A percentile compares a stretch with the other conserved stretches of the same genome.
phyloP scores from a whole-genome alignment of 192 early-diverging fungal genomes.

The Neocallimastix lanati region DNA sequence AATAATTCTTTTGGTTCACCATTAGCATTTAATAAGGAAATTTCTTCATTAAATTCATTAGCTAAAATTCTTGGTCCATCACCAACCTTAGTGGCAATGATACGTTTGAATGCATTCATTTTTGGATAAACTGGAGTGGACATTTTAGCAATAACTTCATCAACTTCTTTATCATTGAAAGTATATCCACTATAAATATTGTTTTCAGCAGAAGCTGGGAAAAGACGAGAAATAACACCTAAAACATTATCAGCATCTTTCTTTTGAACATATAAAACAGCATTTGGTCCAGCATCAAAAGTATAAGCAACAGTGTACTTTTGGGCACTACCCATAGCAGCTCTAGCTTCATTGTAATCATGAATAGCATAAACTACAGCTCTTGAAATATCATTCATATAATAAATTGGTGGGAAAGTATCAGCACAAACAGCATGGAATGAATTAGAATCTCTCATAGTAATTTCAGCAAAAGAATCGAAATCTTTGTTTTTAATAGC shows the following conservation, averaged over 20 bases:
- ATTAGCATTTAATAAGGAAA: slow-evolving; percentile 2
- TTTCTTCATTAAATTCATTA: not conserved
- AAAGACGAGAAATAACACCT: slow-evolving; percentile 69
- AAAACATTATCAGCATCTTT: slow-evolving; percentile 72
- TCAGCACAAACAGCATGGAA: slow-evolving; percentile 99
- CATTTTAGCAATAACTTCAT: slow-evolving; percentile 27
- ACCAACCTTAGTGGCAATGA: slow-evolving; percentile 78
- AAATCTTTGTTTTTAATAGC: slow-evolving; percentile 76
- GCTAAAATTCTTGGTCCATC: slow-evolving; percentile 80
- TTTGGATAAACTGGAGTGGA: slow-evolving; percentile 2
- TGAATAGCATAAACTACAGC: slow-evolving; percentile 68
- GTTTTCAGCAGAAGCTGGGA: slow-evolving; percentile 24
- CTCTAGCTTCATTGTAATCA: slow-evolving; percentile 50
- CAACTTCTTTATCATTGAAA: slow-evolving; percentile 9
- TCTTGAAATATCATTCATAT: slow-evolving; percentile 88
- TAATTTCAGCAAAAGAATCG: slow-evolving; percentile 76
- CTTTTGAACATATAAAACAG: slow-evolving; percentile 76
- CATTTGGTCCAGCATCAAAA: slow-evolving; percentile 97
- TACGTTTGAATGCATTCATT: slow-evolving; percentile 36
- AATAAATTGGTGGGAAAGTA: slow-evolving; percentile 94
- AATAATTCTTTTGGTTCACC: slow-evolving; percentile 3
- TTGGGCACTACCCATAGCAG: slow-evolving; percentile 9
- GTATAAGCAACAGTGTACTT: slow-evolving; percentile 83
- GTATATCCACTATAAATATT: slow-evolving; percentile 27
- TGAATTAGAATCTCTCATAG: slow-evolving; percentile 97